Conservation (phyloP, 306 rosid species). For the Trifolium repens region DNA sequence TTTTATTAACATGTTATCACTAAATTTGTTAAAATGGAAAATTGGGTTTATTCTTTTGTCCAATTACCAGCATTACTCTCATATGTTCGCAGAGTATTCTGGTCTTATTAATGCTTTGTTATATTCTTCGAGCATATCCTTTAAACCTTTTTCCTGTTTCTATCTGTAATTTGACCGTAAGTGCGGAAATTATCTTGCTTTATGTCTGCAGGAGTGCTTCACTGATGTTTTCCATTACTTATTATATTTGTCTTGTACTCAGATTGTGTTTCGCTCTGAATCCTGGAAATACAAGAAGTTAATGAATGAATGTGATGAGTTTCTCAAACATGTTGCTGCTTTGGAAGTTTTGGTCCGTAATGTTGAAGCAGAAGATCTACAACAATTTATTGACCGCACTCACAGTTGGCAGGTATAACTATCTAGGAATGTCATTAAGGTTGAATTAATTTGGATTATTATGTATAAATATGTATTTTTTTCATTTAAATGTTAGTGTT, state of each 20-base stretch:
- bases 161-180: background rate
- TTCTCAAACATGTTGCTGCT: slow-evolving; percentile 54
- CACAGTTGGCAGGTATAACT: slow-evolving; percentile 76
- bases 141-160: background rate
- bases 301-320: slow-evolving; percentile 67
- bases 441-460: slow-evolving; percentile 24
- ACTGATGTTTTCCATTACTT: background rate
- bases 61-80: background rate
- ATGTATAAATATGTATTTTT: background rate
- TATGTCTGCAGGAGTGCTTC: background rate
- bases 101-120: background rate
- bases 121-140: background rate
- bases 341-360: slow-evolving; percentile 52
- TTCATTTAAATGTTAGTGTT: slow-evolving; percentile 21
- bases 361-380: slow-evolving; percentile 52
- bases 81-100: slow-evolving; percentile 2
- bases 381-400: slow-evolving; percentile 51
- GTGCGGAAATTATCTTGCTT: background rate
- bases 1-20: background rate
- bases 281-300: slow-evolving; percentile 68
- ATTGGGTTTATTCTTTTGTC: background rate
- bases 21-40: background rate
- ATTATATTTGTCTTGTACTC: slow-evolving; percentile 28
- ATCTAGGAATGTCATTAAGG: background rate
- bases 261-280: slow-evolving; percentile 82